A percentile compares a stretch with the other conserved stretches of the same genome.
phyloP scores from a whole-genome alignment of 306 rosid species.

The Lathyrus oleraceus region DNA sequence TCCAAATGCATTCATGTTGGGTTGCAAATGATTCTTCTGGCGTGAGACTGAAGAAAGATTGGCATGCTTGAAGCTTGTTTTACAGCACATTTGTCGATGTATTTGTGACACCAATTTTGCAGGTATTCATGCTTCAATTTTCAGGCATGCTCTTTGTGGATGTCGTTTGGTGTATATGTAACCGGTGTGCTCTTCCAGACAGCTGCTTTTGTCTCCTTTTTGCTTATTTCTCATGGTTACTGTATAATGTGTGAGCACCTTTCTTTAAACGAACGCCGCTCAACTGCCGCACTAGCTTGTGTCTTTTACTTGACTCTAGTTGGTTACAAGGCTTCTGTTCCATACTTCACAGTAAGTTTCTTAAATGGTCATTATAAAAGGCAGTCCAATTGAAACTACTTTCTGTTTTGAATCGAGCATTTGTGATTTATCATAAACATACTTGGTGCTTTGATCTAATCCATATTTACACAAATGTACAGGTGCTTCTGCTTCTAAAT shows the following conservation, averaged over 20 bases:
- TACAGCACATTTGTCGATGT: background rate
- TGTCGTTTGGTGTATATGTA: constrained; percentile 95
- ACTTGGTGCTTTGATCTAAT: constrained; percentile 35
- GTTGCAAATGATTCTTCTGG: background rate
- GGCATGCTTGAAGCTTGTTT: constrained; percentile 24
- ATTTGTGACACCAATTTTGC: constrained; percentile 43
- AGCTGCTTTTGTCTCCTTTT: constrained; percentile 79
- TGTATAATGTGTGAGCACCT: constrained; percentile 94
- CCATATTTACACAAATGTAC: constrained; percentile 36
- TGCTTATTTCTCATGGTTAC: constrained; percentile 95
- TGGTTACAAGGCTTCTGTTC: constrained; percentile 90
- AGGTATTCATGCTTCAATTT: constrained; percentile 93
- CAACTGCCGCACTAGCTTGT: constrained; percentile 88
- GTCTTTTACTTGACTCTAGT: constrained; percentile 91
- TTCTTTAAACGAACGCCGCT: constrained; percentile 78
- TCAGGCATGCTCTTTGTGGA: constrained; percentile 91
- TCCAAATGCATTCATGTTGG: background rate
- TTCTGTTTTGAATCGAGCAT: background rate
- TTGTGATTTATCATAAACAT: background rate
- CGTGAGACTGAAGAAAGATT: constrained; percentile 20
- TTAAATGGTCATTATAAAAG: constrained; percentile 9
- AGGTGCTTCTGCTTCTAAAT: constrained; percentile 84
- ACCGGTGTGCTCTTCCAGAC: constrained; percentile 97
- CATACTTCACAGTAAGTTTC: constrained; percentile 80
- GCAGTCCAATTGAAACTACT: constrained; percentile 10